Base-by-base conservation (phyloP, 306 rosid genomes). In the Prunus mira region DNA sequence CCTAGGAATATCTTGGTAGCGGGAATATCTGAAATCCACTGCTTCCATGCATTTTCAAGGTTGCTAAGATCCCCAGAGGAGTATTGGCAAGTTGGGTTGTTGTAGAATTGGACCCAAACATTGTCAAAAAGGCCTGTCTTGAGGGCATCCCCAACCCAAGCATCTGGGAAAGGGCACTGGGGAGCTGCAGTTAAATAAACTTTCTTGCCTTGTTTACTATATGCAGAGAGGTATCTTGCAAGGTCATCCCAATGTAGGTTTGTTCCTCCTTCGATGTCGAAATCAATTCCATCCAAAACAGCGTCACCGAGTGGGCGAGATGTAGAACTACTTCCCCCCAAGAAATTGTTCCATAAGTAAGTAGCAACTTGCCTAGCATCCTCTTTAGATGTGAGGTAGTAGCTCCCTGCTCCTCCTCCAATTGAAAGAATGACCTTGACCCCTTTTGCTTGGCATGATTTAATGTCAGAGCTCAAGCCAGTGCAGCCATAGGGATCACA, bases 71-170 rank as follows among this genome's bases (percentile, higher is more conserved):
- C 82, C n/a, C 86, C 86, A 1, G 87, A 73, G 6, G 82, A 60
- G 84, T 87, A 87, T 25, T 89, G 86, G 78, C 88, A 91, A 0
- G 80, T 84, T 2, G 89, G 75, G 67, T 87, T 91, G 63, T 87
- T 88, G 84, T 88, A 91, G 76, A 91, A 91, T 50, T 91, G 90
- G 38, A 87, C 85, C 91, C 90, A 88, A 56, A 88, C 86, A 28
- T 49, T 82, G 87, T 91, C 93, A 61, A 89, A 91, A 25, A 89
- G 84, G 12, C 91, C 85, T 0, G 92, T 88, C 9, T 61, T 77
- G 2, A 92, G 79, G 15, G 93, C 91, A 34, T 61, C 50, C 38
- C 90, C 93, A 9, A 87, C 75, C 82, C 84, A 82, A 34, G 87
- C 87, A 76, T 88, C 89, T 17, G 96, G 90, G 49, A 87, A 92